These are phyloP conservation scores for Oenanthe javanica DNA, from an alignment of 140 eudicot species.

Conservation along the genomic window DNA sequence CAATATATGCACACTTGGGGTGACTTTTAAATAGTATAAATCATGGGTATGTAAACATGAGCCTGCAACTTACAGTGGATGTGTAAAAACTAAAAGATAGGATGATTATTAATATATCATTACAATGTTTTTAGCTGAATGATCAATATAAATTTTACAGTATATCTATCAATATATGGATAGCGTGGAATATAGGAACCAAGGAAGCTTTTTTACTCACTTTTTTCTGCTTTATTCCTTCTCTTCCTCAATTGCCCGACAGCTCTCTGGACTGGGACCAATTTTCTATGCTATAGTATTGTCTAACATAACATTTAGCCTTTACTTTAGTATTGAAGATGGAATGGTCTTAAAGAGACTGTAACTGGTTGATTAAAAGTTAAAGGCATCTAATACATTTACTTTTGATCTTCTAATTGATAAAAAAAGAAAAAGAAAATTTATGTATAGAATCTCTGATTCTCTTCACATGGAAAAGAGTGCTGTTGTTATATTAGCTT, in stretches of 20 bases:
- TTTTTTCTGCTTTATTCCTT: constrained; percentile 30
- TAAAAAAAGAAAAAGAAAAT: constrained; percentile 22
- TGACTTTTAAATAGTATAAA: not conserved
- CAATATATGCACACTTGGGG: not conserved
- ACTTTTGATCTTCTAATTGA: constrained; percentile 63
- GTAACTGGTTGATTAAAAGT: constrained; percentile 49
- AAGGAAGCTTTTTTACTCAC: constrained; percentile 18
- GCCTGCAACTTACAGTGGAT: constrained; percentile 45
- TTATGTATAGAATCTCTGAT: not conserved
- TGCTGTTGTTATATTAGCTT: constrained; percentile 40
- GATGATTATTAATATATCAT: constrained; percentile 84
- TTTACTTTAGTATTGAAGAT: constrained; percentile 26
- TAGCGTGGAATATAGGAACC: constrained; percentile 38
- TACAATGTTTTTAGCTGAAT: constrained; percentile 47
- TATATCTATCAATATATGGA: constrained; percentile 17
- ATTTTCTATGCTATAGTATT: constrained; percentile 14
- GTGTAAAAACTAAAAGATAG: constrained; percentile 54
- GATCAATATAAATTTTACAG: constrained; percentile 31
- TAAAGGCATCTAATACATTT: constrained; percentile 44
- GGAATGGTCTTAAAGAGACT: constrained; percentile 89
- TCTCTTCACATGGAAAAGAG: constrained; percentile 62
- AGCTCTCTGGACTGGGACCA: constrained; percentile 36
- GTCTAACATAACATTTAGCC: constrained; percentile 6
- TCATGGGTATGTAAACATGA: constrained; percentile 33
- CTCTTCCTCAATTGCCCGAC: constrained; percentile 25